These are phyloP conservation scores for Elsinoe batatas DNA, from an alignment of 2,329 filamentous ascomycete species.

Conservation along the genomic window DNA sequence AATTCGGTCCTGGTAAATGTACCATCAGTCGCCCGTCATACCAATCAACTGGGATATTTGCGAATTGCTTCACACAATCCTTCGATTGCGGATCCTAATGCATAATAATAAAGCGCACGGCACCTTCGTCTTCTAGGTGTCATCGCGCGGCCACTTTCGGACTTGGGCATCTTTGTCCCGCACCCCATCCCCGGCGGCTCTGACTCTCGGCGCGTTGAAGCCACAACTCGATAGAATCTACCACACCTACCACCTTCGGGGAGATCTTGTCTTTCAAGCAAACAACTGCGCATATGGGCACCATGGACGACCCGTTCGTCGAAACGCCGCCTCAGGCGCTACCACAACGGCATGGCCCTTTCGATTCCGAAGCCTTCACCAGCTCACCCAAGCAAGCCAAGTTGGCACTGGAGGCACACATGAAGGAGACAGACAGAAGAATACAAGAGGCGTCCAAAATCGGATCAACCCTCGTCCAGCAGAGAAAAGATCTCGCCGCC, in stretches of 20 bases:
- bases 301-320: slow-evolving; percentile 36
- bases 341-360: slow-evolving; percentile 57
- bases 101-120: background rate
- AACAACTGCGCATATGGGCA: background rate
- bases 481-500: slow-evolving; percentile 73
- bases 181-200: background rate
- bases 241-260: background rate
- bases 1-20: slow-evolving; percentile 1
- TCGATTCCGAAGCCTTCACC: slow-evolving; percentile 64
- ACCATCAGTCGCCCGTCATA: slow-evolving; percentile 5
- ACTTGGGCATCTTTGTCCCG: slow-evolving; percentile 1
- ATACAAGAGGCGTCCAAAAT: slow-evolving; percentile 86
- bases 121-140: background rate
- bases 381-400: slow-evolving; percentile 74
- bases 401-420: slow-evolving; percentile 78
- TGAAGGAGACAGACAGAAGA: slow-evolving; percentile 83
- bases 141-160: background rate
- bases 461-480: slow-evolving; percentile 76
- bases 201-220: background rate
- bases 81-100: background rate
- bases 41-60: background rate
- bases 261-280: background rate
- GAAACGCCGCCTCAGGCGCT: slow-evolving; percentile 26
- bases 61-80: background rate
- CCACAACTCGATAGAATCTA: background rate